Conservation (phyloP, 768 basidiomycete species). For the Pleurotus cornucopiae region DNA sequence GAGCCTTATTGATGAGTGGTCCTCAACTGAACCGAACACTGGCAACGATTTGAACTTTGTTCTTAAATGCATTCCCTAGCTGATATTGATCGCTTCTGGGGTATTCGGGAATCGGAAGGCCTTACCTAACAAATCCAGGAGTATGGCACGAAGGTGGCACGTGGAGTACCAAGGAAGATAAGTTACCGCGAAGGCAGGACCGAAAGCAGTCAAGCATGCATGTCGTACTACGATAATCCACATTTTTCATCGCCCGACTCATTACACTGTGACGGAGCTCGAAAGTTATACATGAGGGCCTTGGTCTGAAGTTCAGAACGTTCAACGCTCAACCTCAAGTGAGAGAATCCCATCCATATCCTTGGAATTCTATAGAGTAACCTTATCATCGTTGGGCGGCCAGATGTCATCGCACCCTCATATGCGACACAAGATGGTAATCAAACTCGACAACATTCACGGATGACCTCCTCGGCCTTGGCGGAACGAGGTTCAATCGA, state of each 20-base stretch:
- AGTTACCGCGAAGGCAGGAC: too few species aligned
- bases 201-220: too few species aligned
- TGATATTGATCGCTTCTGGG: too few species aligned
- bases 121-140: too few species aligned
- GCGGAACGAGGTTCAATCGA: conserved; percentile 1
- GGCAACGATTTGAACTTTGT: not conserved
- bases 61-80: too few species aligned
- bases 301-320: not conserved
- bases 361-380: too few species aligned
- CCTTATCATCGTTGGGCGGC: too few species aligned
- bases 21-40: not conserved
- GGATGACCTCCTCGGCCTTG: not conserved
- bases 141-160: too few species aligned
- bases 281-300: not conserved
- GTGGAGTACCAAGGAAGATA: too few species aligned
- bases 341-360: not conserved
- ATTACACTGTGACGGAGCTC: not conserved
- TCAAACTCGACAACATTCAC: not conserved
- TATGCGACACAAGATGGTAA: too few species aligned
- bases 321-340: not conserved
- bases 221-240: not conserved
- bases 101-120: too few species aligned
- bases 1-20: not conserved
- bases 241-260: too few species aligned
- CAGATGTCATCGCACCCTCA: not conserved